A percentile compares a stretch with the other conserved stretches of the same genome.
These are phyloP conservation scores for Penicillium freii DNA, from an alignment of 2,329 filamentous ascomycete genomes.

Conservation along the genomic window DNA sequence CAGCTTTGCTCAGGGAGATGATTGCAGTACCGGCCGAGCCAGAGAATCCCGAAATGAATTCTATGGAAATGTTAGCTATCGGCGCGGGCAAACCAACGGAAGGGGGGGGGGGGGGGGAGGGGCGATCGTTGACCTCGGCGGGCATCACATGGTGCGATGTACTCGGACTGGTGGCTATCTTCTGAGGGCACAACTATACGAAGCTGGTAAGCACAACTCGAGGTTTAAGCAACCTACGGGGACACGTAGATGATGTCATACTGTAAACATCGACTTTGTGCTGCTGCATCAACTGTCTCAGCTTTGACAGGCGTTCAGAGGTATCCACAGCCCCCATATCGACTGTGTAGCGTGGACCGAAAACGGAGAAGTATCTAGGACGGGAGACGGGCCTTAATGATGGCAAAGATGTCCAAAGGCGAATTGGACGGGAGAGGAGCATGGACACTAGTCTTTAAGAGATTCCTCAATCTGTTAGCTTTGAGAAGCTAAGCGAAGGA, in stretches of 20 bases:
- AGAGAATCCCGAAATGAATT: constrained; percentile 89
- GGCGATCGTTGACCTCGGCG: constrained; percentile 60
- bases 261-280: constrained; percentile 88
- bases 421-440: constrained; percentile 36
- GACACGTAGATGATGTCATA: constrained; percentile 46
- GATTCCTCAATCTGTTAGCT: not conserved
- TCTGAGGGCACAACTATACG: constrained; percentile 84
- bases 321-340: constrained; percentile 81
- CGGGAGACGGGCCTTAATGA: constrained; percentile 28
- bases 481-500: not conserved
- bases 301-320: constrained; percentile 67
- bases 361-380: constrained; percentile 41
- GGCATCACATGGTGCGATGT: constrained; percentile 93
- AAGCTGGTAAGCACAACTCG: constrained; percentile 33
- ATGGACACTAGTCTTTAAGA: constrained; percentile 21
- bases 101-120: no score
- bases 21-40: constrained; percentile 93
- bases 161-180: constrained; percentile 96
- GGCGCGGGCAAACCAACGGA: constrained; percentile 7
- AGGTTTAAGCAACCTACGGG: constrained; percentile 4
- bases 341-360: constrained; percentile 37
- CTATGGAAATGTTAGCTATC: constrained; percentile 38
- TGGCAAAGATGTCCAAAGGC: constrained; percentile 33
- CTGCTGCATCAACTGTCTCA: constrained; percentile 84
- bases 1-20: constrained; percentile 79